Conservation (phyloP, 768 basidiomycete species). For the Termitomyces sp. region DNA sequence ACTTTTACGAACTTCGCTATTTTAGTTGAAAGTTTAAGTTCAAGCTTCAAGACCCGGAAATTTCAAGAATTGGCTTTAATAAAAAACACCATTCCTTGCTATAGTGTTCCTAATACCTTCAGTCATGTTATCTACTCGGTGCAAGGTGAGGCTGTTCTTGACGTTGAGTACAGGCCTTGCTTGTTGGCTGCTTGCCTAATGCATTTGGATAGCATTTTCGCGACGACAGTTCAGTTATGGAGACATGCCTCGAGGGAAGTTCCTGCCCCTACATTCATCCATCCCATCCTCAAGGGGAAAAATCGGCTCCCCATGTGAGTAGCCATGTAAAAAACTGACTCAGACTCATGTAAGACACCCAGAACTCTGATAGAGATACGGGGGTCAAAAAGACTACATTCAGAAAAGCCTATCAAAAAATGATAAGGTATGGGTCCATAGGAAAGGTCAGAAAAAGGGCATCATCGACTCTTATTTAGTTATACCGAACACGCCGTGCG, state of each 20-base stretch:
- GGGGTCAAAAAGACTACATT: not conserved
- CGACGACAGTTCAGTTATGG: not conserved
- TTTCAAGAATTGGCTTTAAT: not conserved
- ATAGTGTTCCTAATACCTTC: too few relatives aligned
- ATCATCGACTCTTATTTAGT: not conserved
- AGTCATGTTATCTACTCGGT: not conserved
- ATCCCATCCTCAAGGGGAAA: not conserved
- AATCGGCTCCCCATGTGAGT: not conserved
- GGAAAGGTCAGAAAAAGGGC: not conserved
- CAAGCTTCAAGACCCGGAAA: too few relatives aligned
- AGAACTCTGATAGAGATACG: not conserved
- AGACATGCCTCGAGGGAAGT: not conserved
- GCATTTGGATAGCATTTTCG: not conserved
- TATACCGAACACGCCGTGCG: conserved; percentile 1
- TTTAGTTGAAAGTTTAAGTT: too few relatives aligned
- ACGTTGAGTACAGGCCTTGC: not conserved
- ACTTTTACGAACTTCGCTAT: too few relatives aligned
- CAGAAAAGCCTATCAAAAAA: not conserved
- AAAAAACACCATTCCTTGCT: not conserved
- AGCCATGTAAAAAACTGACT: not conserved
- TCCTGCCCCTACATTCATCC: not conserved
- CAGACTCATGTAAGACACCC: too few relatives aligned
- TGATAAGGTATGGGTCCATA: not conserved
- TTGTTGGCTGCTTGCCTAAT: not conserved
- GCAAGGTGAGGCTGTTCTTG: not conserved